These are phyloP conservation scores for Triticum turgidum DNA, from an alignment of 176 grass and related monocot species.

Conservation along the genomic window DNA sequence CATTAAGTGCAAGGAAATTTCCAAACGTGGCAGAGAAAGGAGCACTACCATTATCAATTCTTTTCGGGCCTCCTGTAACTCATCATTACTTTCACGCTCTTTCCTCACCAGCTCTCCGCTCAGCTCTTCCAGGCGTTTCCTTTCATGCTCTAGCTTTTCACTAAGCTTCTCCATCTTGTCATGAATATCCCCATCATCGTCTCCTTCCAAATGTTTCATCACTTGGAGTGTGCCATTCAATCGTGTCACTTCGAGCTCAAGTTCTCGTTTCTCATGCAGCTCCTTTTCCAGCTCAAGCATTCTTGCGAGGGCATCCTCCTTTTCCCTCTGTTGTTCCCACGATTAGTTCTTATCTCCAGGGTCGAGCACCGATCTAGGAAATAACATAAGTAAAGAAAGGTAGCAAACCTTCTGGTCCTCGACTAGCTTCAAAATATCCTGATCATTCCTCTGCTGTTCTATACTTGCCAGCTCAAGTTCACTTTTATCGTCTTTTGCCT, in stretches of 20 bases:
- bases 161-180: constrained; percentile 76
- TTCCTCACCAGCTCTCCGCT: constrained; percentile 68
- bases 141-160: constrained; percentile 69
- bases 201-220: constrained; percentile 87
- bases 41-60: constrained; percentile 66
- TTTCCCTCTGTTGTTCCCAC: constrained; percentile 71
- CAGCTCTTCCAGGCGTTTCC: constrained; percentile 53
- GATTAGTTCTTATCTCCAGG: constrained; percentile 26
- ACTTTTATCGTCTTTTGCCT: constrained; percentile 58
- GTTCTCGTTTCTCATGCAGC: constrained; percentile 78
- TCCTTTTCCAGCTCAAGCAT: constrained; percentile 83
- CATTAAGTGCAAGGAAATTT: constrained; percentile 10
- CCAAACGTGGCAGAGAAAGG: background rate
- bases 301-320: constrained; percentile 75
- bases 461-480: constrained; percentile 70
- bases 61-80: constrained; percentile 76
- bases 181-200: constrained; percentile 82
- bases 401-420: constrained; percentile 77
- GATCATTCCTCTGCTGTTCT: constrained; percentile 70
- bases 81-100: constrained; percentile 83
- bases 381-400: constrained; percentile 6
- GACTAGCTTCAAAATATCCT: constrained; percentile 75
- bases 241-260: constrained; percentile 81
- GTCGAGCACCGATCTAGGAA: background rate
- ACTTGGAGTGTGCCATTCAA: constrained; percentile 86